Evolutionary conservation across 331 rosid species (phyloP), one percentile per base, ranked within the genome.

Genomic region (Quercus lobata): DNA sequence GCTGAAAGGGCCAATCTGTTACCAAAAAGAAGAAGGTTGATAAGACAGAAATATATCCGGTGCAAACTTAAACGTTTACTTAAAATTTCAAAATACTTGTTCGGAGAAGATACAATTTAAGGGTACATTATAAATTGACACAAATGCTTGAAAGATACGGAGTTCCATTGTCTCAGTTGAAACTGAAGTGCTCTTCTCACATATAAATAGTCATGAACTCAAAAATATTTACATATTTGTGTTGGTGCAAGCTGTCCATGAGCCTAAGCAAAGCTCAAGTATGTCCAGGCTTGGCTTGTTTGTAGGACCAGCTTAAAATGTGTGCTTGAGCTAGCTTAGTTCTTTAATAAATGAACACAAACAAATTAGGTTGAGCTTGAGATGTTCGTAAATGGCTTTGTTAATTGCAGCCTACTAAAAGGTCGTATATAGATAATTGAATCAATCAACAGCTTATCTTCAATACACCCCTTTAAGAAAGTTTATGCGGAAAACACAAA

Each of bases 1-100:
- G 66, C 77, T 88, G 85, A 96, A 80, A 84, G 98, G 98, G 78
- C 97, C 99, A 83, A 96, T 87, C 99, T 96, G 88, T 84, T 25
- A 62, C 12, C n/a, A 34, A 66, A 21, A 32, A 7, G 17, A 63
- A 15, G n/a, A 68, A 7, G 53, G 22, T 18, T 68, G 27, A 63
- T 68, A 68, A 34, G 72, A 18, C 24, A 21, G 12, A 21, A 22
- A 11, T 58, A 12, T 22, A 7, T 58, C 16, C 1, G 7, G 24
- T 58, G 65, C 32, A 58, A 49, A 49, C 54, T 49, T 49, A 49
- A 49, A 49, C 18, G 1, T 58, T n/a, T 27, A 21, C 32, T 22
- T 25, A 58, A 22, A 58, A 12, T 58, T 7, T 49, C 18, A 49
- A 29, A 62, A 34, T 24, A 16, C 44, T 63, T 22, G 9, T 32